Evolutionary conservation across 2,329 filamentous ascomycete genomes (phyloP), one percentile per base, ranked within the genome.

Genomic region (Alternaria sp.): DNA sequence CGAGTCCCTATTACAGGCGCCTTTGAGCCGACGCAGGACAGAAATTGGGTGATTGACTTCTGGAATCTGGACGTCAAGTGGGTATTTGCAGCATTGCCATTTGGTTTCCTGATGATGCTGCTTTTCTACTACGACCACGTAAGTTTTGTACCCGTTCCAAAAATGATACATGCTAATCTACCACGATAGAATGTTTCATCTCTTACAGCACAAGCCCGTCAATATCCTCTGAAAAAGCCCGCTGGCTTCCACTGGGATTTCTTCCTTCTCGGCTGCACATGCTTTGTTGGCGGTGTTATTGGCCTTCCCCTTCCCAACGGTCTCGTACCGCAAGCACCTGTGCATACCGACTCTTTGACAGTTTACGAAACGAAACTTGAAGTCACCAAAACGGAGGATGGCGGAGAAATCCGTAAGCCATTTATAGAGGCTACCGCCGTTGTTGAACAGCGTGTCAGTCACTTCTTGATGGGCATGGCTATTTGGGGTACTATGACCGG

Each of bases 231-330:
- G 30, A 83, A 81, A 63, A 86, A 86, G 60, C 84, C 85, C 0
- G 83, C 82, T 4, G 84, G 84, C 2, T 86, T 86, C 63, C 83
- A 86, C 67, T 86, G 84, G 84, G 84, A 86, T 70, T 85, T 86
- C 70, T 86, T 86, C 71, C 78, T 87, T 0, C 80, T 86, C 2
- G 84, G 84, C 4, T 83, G 80, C 67, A 85, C 84, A 7, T 85
- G 82, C 43, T 84, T 85, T 63, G 78, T 85, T 16, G 78, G 78
- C 9, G 83, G 83, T 5, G 79, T 86, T 32, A 77, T 86, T 7
- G 84, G 83, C 1, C 77, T 87, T 7, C 84, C 84, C 0, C 72
- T 86, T 42, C 84, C 84, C 1, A 86, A 86, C 51, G 84, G 84
- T 16, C 78, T 86, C 1, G 82, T 85, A 1, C 84, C 84, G 2